Percentiles rank a stretch among this genome's conserved stretches.
Conservation (phyloP, 768 basidiomycete genomes). For the Auricularia heimuer region DNA sequence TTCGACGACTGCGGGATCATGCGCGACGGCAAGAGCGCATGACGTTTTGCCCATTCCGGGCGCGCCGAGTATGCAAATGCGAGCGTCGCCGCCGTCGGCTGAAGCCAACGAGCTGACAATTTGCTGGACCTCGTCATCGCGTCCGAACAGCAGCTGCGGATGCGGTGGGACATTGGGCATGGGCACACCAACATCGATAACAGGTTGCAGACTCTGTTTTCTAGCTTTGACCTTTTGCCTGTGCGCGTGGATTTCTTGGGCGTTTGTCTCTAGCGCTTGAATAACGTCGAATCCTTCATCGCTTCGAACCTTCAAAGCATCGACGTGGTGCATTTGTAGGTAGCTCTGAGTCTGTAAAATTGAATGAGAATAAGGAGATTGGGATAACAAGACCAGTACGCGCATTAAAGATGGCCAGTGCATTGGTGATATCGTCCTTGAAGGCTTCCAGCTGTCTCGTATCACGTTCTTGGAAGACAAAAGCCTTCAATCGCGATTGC, state of each 20-base stretch:
- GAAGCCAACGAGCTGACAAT: background rate
- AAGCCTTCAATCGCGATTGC: background rate
- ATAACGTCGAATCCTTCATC: background rate
- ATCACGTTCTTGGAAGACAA: background rate
- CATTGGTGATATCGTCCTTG: background rate
- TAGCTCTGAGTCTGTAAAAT: background rate
- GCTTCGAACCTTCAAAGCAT: background rate
- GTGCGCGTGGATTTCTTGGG: background rate
- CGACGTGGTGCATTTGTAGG: background rate
- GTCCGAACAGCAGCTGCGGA: background rate
- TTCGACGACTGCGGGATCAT: slow-evolving; percentile 14
- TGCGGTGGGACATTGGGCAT: background rate
- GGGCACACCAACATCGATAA: background rate
- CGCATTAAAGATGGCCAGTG: background rate
- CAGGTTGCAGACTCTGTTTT: background rate
- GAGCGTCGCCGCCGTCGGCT: background rate
- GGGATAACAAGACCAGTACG: background rate
- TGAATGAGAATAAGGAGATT: background rate
- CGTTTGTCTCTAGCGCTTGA: background rate
- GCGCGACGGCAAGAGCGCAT: slow-evolving; percentile 24
- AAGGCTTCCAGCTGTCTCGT: background rate
- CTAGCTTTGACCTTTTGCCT: background rate
- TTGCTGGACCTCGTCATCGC: background rate
- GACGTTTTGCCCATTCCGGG: slow-evolving; percentile 35
- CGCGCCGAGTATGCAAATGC: slow-evolving; percentile 14